Evolutionary conservation across 106 monocot genomes (phyloP).

Genomic region (Dendrobium huoshanense): DNA sequence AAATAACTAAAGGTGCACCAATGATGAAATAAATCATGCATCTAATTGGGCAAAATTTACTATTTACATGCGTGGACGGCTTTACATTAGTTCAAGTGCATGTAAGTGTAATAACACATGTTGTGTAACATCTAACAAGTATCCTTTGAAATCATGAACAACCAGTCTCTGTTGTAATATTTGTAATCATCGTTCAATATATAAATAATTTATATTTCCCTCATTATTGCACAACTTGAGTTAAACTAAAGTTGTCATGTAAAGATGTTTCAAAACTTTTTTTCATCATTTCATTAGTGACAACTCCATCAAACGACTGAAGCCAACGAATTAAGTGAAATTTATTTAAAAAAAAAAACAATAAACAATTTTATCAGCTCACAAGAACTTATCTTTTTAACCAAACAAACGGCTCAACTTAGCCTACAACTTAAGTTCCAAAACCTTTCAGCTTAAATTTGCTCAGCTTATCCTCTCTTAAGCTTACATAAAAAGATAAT

Average conservation of each 20-base stretch:
- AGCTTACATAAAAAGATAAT: not conserved
- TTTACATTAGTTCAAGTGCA: not conserved
- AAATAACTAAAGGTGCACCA: not conserved
- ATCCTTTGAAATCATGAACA: not conserved
- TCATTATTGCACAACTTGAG: not conserved
- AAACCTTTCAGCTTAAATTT: not conserved
- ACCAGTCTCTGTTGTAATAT: not conserved
- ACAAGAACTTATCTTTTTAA: not conserved
- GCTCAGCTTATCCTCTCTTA: too few species aligned
- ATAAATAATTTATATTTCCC: not conserved
- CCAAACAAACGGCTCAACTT: not conserved
- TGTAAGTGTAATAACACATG: not conserved
- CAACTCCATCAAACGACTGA: not conserved
- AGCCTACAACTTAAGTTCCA: not conserved
- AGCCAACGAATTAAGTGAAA: too few species aligned
- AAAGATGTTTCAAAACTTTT: not conserved
- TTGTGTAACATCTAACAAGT: not conserved
- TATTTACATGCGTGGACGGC: not conserved
- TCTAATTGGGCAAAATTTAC: not conserved
- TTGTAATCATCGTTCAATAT: not conserved
- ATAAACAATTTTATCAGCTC: not conserved
- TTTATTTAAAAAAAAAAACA: not conserved
- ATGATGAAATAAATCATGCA: not conserved
- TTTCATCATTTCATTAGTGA: not conserved
- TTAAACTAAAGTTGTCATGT: not conserved